These are phyloP conservation scores for Clavispora vitiphila DNA, from an alignment of 805 yeast species.

Conservation along the genomic window DNA sequence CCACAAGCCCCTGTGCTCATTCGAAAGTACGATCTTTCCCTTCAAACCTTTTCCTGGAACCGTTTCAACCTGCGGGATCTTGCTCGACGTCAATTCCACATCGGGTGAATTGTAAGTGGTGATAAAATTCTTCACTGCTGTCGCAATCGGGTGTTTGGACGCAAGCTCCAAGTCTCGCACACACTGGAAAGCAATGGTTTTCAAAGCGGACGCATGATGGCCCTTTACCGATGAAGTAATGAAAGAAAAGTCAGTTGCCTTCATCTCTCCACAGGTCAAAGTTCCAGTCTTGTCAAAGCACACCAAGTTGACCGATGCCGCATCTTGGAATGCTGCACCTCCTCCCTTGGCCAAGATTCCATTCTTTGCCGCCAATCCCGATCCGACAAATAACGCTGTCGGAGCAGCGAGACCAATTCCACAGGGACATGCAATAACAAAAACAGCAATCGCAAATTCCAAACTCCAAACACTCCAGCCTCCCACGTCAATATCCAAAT, in stretches of 20 bases:
- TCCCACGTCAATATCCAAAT: slow-evolving; percentile 61
- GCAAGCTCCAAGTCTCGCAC: slow-evolving; percentile 56
- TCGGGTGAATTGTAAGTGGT: neutral
- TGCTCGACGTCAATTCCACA: slow-evolving; percentile 20
- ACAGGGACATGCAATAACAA: slow-evolving; percentile 83
- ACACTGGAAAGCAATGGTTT: slow-evolving; percentile 37
- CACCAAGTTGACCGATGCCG: slow-evolving; percentile 54
- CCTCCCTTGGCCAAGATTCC: slow-evolving; percentile 79
- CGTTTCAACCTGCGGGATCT: slow-evolving; percentile 46
- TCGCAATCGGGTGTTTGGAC: slow-evolving; percentile 67
- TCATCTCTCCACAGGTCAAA: slow-evolving; percentile 59
- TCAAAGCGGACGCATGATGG: slow-evolving; percentile 11
- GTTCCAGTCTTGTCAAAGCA: slow-evolving; percentile 83
- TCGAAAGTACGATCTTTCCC: slow-evolving; percentile 34
- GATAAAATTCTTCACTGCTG: slow-evolving; percentile 42
- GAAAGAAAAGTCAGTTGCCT: slow-evolving; percentile 47
- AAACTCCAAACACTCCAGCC: slow-evolving; percentile 78
- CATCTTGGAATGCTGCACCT: slow-evolving; percentile 79
- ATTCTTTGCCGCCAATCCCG: slow-evolving; percentile 71
- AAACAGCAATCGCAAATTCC: slow-evolving; percentile 72
- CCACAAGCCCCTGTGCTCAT: slow-evolving; percentile 26
- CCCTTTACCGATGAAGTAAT: slow-evolving; percentile 7
- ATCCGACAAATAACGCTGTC: slow-evolving; percentile 74
- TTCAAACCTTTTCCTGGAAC: slow-evolving; percentile 57
- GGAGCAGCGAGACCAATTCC: slow-evolving; percentile 85